A percentile compares a stretch with the other conserved stretches of the same genome.
Evolutionary conservation across 2,329 filamentous ascomycete genomes (phyloP).

Genomic region (Colletotrichum gigasporum): DNA sequence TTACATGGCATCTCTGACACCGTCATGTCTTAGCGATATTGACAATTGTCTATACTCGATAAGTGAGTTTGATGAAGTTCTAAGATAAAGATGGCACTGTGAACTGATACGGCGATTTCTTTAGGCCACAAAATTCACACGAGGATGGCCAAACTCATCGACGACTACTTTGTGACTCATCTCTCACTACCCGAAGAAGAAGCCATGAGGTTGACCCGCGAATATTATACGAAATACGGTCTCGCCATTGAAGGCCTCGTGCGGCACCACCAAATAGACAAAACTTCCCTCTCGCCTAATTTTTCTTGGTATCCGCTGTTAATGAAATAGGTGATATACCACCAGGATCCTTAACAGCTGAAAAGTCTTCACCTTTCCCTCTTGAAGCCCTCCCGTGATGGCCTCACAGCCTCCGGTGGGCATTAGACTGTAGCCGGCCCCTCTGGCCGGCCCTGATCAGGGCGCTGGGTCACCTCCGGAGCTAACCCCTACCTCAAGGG

Average conservation of each 20-base stretch:
- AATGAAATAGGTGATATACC: no score
- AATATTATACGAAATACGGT: constrained; percentile 96
- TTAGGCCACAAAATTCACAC: constrained; percentile 82
- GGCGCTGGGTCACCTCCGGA: no score
- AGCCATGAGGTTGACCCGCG: constrained; percentile 82
- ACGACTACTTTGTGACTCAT: constrained; percentile 70
- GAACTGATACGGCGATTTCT: not conserved
- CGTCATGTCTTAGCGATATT: constrained; percentile 84
- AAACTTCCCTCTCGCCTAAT: constrained; percentile 93
- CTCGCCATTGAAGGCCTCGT: constrained; percentile 95
- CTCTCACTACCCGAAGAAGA: constrained; percentile 80
- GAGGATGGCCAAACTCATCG: constrained; percentile 86
- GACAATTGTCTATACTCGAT: constrained; percentile 97
- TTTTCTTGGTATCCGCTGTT: no score
- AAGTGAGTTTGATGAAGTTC: constrained; percentile 65
- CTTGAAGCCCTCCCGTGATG: no score
- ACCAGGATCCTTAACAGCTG: no score
- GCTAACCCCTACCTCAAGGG: no score
- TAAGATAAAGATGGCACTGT: rapidly evolving
- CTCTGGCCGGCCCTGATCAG: no score
- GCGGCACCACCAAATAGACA: constrained; percentile 92
- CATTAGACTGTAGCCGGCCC: no score
- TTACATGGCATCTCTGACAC: not conserved
- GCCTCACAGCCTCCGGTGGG: no score
- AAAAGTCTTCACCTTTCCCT: no score